Conservation (phyloP, 257 asterid species). For the Echium plantagineum region DNA sequence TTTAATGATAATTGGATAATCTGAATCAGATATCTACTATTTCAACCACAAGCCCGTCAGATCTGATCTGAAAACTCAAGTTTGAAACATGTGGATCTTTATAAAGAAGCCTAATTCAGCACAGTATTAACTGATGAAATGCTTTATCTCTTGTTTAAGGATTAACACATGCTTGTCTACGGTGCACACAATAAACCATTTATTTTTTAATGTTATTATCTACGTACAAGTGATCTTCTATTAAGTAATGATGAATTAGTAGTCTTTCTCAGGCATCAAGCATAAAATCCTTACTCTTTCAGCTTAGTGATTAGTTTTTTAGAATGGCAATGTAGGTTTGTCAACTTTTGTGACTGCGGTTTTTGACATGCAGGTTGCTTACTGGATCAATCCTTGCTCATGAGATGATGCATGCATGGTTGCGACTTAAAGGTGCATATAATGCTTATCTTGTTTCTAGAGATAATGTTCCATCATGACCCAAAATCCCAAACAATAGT, state of each 20-base stretch:
- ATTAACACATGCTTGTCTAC: not conserved
- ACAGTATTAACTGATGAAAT: not conserved
- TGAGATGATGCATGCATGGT: constrained; percentile 98
- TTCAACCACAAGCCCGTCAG: not conserved
- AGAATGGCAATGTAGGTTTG: not conserved
- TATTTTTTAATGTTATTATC: not conserved
- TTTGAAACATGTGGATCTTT: not conserved
- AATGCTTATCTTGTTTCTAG: not conserved
- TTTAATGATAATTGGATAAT: not conserved
- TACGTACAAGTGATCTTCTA: not conserved
- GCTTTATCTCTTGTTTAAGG: not conserved
- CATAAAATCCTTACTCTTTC: not conserved
- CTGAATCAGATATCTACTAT: not conserved
- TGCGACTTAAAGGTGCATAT: constrained; percentile 63
- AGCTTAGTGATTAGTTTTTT: not conserved
- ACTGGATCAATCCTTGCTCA: constrained; percentile 89
- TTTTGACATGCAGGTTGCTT: constrained; percentile 45
- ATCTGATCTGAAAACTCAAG: not conserved
- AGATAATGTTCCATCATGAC: not conserved
- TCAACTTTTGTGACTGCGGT: not conserved
- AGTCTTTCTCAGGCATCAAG: not conserved
- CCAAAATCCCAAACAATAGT: too few species aligned
- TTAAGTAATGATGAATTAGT: not conserved
- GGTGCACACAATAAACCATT: not conserved
- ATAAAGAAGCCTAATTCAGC: not conserved